Percentiles rank a stretch among this genome's conserved stretches.
Conservation (phyloP, 306 rosid species). For the Inga laurina region DNA sequence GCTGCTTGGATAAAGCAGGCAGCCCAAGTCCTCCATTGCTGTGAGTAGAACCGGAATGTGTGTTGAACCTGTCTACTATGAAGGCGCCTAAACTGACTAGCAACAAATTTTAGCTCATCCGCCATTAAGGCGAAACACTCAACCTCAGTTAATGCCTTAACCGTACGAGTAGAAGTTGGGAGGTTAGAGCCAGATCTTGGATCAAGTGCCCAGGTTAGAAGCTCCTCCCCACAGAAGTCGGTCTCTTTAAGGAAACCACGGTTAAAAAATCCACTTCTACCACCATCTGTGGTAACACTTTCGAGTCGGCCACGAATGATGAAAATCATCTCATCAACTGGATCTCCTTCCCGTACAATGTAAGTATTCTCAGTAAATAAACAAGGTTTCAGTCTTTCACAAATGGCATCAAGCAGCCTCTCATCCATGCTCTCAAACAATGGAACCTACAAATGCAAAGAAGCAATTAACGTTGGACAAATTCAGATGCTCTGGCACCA, state of each 20-base stretch:
- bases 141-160: slow-evolving; percentile 76
- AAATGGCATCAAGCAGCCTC: slow-evolving; percentile 88
- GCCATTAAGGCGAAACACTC: slow-evolving; percentile 84
- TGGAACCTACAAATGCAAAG: slow-evolving; percentile 66
- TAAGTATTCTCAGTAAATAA: slow-evolving; percentile 74
- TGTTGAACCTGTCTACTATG: slow-evolving; percentile 95
- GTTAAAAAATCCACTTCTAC: slow-evolving; percentile 89
- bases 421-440: slow-evolving; percentile 87
- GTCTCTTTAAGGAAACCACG: slow-evolving; percentile 74
- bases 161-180: slow-evolving; percentile 86
- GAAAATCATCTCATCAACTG: slow-evolving; percentile 92
- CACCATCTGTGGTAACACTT: slow-evolving; percentile 93
- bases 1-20: slow-evolving; percentile 95
- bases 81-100: slow-evolving; percentile 90
- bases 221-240: slow-evolving; percentile 95
- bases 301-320: slow-evolving; percentile 91
- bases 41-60: slow-evolving; percentile 94
- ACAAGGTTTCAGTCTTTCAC: slow-evolving; percentile 86
- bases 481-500: slow-evolving; percentile 8
- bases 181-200: slow-evolving; percentile 88
- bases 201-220: slow-evolving; percentile 92
- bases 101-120: slow-evolving; percentile 87
- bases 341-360: slow-evolving; percentile 92
- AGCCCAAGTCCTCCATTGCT: slow-evolving; percentile 96
- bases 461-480: slow-evolving; percentile 10